Evolutionary conservation across 768 basidiomycete species (phyloP).

Genomic region (Xerocomus brunneocitrinus): DNA sequence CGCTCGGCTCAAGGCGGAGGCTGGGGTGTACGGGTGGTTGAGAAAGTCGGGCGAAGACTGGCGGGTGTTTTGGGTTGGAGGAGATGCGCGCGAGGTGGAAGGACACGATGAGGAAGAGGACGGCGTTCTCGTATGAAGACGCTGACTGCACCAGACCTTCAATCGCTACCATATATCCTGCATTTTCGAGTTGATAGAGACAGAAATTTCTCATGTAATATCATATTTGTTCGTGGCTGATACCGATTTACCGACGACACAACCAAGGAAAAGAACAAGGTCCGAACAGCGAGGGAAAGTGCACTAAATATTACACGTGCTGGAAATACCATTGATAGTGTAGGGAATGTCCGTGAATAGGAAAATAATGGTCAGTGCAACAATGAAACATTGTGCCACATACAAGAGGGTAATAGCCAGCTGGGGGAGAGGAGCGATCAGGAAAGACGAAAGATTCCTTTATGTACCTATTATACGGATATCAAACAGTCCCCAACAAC

Average conservation of each 20-base stretch:
- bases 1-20: constrained; percentile 44
- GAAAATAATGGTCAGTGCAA: constrained; percentile 14
- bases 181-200: background rate
- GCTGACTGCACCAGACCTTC: background rate
- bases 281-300: constrained; percentile 19
- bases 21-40: constrained; percentile 78
- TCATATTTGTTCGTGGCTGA: constrained; percentile 14
- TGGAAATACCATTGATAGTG: constrained; percentile 19
- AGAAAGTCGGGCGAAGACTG: constrained; percentile 70
- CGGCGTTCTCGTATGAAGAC: constrained; percentile 23
- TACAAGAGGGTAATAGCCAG: constrained; percentile 3
- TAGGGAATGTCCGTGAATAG: constrained; percentile 19
- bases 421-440: background rate
- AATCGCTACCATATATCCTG: background rate
- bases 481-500: constrained; percentile 8
- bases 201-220: constrained; percentile 14
- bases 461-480: constrained; percentile 15
- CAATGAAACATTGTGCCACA: constrained; percentile 7
- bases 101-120: constrained; percentile 27
- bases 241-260: constrained; percentile 17
- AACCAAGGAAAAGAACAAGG: constrained; percentile 4
- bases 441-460: constrained; percentile 1
- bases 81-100: constrained; percentile 35
- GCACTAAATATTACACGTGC: constrained; percentile 29
- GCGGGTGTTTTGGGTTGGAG: constrained; percentile 81